Evolutionary conservation across 495 filamentous ascomycete genomes (phyloP).

Genomic region (Lasiosphaeria ovina): DNA sequence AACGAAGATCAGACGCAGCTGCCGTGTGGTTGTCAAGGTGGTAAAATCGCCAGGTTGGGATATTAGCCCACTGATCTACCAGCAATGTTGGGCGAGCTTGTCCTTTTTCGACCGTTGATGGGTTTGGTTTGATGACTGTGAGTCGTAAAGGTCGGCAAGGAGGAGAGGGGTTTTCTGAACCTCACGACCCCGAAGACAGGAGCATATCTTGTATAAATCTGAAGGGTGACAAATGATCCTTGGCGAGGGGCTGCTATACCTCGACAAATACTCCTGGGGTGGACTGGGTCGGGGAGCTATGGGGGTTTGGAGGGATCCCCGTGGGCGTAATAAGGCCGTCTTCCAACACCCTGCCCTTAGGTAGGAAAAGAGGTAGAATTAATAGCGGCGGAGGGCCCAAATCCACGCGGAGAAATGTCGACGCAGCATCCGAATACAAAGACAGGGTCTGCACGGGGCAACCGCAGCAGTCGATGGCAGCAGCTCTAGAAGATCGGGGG

Average conservation of each 20-base stretch:
- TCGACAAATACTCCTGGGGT: constrained; percentile 24
- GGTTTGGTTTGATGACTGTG: constrained; percentile 6
- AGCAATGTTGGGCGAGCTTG: constrained; percentile 14
- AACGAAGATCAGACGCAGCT: constrained; percentile 33
- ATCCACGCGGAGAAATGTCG: constrained; percentile 48
- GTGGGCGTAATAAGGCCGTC: constrained; percentile 45
- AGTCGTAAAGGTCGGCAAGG: constrained; percentile 9
- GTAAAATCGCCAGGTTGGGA: constrained; percentile 13
- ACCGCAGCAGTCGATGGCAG: constrained; percentile 28
- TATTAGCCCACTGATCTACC: constrained; percentile 19
- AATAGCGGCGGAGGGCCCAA: constrained; percentile 48
- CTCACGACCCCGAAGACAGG: constrained; percentile 22
- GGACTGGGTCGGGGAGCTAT: constrained; percentile 45
- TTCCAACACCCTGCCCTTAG: constrained; percentile 42
- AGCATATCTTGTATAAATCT: constrained; percentile 33
- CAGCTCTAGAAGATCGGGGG: constrained; percentile 19
- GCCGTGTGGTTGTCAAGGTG: constrained; percentile 9
- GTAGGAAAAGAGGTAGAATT: constrained; percentile 49
- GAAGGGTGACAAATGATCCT: constrained; percentile 23
- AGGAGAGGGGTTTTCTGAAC: constrained; percentile 15
- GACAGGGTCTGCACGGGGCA: constrained; percentile 43
- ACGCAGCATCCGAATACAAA: constrained; percentile 46
- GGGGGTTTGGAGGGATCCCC: constrained; percentile 38
- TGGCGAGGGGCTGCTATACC: constrained; percentile 37
- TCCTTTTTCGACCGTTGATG: constrained; percentile 12